These are phyloP conservation scores for Mycena pura DNA, from an alignment of 768 basidiomycete genomes.

Conservation along the genomic window DNA sequence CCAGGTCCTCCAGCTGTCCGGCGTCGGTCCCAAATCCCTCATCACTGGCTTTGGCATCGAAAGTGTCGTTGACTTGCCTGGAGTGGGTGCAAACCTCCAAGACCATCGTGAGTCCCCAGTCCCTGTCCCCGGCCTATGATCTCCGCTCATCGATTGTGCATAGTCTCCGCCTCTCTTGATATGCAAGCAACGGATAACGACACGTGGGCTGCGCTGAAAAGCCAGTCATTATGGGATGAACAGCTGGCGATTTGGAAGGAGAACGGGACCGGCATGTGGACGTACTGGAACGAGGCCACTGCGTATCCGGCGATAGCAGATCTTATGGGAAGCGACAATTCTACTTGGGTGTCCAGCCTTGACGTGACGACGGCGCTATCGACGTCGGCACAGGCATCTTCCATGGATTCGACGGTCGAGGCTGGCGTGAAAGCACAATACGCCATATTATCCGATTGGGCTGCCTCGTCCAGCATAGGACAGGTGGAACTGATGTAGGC, in stretches of 20 bases:
- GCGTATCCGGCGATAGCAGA: slow-evolving; percentile 21
- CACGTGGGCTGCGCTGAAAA: slow-evolving; percentile 24
- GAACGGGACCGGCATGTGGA: slow-evolving; percentile 28
- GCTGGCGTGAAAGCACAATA: slow-evolving; percentile 27
- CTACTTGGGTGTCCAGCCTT: slow-evolving; percentile 8
- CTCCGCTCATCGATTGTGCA: not conserved
- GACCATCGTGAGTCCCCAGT: slow-evolving; percentile 17
- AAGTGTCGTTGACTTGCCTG: slow-evolving; percentile 25
- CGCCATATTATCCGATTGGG: slow-evolving; percentile 7
- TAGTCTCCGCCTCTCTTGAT: slow-evolving; percentile 14
- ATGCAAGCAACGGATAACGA: slow-evolving; percentile 20
- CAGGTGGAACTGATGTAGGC: slow-evolving; percentile 27
- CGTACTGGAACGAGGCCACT: slow-evolving; percentile 27
- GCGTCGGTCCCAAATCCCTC: slow-evolving; percentile 18
- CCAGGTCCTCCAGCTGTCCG: slow-evolving; percentile 24
- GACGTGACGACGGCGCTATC: slow-evolving; percentile 9
- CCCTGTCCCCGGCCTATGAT: not conserved
- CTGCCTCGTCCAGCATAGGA: slow-evolving; percentile 15
- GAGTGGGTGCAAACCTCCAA: slow-evolving; percentile 25
- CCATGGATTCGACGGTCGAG: slow-evolving; percentile 21
- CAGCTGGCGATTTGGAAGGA: slow-evolving; percentile 22
- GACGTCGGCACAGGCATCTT: slow-evolving; percentile 9
- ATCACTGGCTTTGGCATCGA: slow-evolving; percentile 18
- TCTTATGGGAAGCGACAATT: slow-evolving; percentile 16
- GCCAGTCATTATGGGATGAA: slow-evolving; percentile 11